Conservation (phyloP, 2,329 filamentous ascomycete species). For the Madurella mycetomatis region DNA sequence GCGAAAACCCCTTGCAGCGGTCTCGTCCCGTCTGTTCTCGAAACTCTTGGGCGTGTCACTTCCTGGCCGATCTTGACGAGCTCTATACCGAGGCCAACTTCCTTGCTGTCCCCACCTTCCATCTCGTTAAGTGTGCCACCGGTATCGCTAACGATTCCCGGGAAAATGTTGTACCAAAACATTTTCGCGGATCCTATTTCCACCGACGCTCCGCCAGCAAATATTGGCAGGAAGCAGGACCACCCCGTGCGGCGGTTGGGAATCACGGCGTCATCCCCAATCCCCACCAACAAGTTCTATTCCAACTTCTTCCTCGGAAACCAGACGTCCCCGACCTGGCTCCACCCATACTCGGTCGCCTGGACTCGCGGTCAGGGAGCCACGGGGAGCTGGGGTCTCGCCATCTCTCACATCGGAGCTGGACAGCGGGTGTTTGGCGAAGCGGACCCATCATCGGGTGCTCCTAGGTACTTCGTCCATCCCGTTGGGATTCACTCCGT, state of each 20-base stretch:
- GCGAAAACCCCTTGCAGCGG: conserved; percentile 32
- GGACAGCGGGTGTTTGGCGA: conserved; percentile 64
- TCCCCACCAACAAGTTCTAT: conserved; percentile 78
- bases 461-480: conserved; percentile 70
- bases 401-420: conserved; percentile 68
- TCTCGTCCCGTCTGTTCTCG: conserved; percentile 31
- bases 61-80: conserved; percentile 26
- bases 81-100: conserved; percentile 36
- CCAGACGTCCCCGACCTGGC: conserved; percentile 66
- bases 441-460: conserved; percentile 49
- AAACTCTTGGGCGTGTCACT: conserved; percentile 25
- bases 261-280: conserved; percentile 44
- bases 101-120: conserved; percentile 28
- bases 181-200: conserved; percentile 56
- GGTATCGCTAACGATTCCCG: conserved; percentile 22
- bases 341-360: conserved; percentile 67
- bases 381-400: conserved; percentile 69
- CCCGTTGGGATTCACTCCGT: conserved; percentile 79
- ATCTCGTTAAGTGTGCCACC: conserved; percentile 1
- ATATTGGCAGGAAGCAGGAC: conserved; percentile 45
- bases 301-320: conserved; percentile 73
- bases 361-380: conserved; percentile 63
- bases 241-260: conserved; percentile 56
- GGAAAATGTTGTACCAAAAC: conserved; percentile 35
- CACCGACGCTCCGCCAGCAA: conserved; percentile 45